Percentiles rank a stretch among this genome's conserved stretches.
Conservation (phyloP, 2,329 filamentous ascomycete genomes). For the Huntiella bhutanensis region DNA sequence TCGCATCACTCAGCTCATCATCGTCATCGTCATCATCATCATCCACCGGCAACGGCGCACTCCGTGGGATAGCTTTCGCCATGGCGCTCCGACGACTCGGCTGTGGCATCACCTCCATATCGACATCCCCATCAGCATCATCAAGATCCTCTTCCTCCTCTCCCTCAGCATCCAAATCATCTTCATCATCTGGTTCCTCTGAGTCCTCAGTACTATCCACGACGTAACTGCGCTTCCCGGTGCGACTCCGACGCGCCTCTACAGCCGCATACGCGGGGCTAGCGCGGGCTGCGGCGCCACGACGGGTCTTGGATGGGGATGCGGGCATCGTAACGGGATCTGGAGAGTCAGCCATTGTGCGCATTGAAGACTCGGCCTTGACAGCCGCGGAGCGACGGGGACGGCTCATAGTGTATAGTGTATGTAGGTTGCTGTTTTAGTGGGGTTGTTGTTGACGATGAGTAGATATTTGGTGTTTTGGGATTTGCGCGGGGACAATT, state of each 20-base stretch:
- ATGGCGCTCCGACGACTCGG: constrained; percentile 14
- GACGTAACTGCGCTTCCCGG: constrained; percentile 39
- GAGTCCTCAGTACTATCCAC: constrained; percentile 35
- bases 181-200: constrained; percentile 24
- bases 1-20: constrained; percentile 38
- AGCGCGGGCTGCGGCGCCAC: neutral
- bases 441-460: too few relatives aligned
- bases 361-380: constrained; percentile 25
- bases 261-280: constrained; percentile 19
- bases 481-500: too few relatives aligned
- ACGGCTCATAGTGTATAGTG: constrained; percentile 23
- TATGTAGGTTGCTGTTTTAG: neutral
- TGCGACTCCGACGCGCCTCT: constrained; percentile 32
- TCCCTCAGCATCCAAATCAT: constrained; percentile 18
- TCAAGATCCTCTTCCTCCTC: constrained; percentile 19
- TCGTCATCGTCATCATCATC: constrained; percentile 31
- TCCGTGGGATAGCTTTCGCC: constrained; percentile 14
- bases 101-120: constrained; percentile 23
- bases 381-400: constrained; percentile 27
- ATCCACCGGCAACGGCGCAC: constrained; percentile 13
- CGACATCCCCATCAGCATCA: constrained; percentile 20
- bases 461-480: too few relatives aligned
- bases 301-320: constrained; percentile 24
- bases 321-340: neutral
- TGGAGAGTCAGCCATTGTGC: constrained; percentile 21